These are phyloP conservation scores for Colletotrichum falcatum DNA, from an alignment of 2,329 filamentous ascomycete species.

Conservation along the genomic window DNA sequence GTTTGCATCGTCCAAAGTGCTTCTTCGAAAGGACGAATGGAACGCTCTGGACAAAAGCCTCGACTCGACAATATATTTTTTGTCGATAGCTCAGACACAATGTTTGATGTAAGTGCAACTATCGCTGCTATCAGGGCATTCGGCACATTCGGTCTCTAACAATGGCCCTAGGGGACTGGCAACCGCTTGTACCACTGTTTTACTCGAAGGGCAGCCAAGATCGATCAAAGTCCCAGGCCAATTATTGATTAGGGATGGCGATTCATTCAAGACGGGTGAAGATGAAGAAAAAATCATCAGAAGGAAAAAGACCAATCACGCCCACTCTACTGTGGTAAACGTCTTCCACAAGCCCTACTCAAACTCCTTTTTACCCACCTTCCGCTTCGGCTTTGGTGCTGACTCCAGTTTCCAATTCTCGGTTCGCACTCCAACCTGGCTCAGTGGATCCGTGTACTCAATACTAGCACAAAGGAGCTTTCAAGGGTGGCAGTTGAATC, in stretches of 20 bases:
- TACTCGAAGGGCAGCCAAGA: neutral
- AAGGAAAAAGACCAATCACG: neutral
- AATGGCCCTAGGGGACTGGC: neutral
- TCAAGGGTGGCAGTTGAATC: constrained; percentile 11
- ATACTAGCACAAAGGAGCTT: constrained; percentile 7
- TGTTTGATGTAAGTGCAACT: constrained; percentile 42
- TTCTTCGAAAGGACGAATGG: constrained; percentile 42
- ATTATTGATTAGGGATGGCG: neutral
- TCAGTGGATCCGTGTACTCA: constrained; percentile 11
- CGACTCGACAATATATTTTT: constrained; percentile 33
- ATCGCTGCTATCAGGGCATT: too few species aligned
- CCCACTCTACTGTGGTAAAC: neutral
- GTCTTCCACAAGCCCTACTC: neutral
- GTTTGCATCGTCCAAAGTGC: constrained; percentile 41
- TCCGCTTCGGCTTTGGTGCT: neutral
- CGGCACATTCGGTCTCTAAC: neutral
- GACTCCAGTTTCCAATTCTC: neutral
- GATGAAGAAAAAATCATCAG: neutral
- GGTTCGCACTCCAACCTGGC: constrained; percentile 10
- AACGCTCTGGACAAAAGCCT: constrained; percentile 42
- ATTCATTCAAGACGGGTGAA: neutral
- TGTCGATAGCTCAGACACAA: constrained; percentile 40
- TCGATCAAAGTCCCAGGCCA: neutral
- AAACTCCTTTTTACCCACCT: neutral
- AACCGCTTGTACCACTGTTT: neutral